phyloP scores from a whole-genome alignment of 805 yeast species.

The Priceomyces castillae region DNA sequence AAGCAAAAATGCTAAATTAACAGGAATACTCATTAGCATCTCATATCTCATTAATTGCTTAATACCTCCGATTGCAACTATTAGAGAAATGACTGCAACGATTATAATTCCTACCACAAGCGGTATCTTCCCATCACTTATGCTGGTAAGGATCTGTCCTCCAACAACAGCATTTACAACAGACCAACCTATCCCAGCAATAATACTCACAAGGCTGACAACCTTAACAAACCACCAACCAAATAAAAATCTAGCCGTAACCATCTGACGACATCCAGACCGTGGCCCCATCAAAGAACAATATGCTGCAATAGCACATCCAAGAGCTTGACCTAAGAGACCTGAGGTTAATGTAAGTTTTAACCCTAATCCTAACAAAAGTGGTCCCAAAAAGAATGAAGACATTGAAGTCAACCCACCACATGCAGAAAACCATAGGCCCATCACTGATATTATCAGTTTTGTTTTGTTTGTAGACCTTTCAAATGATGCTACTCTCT shows the following conservation, averaged over 20 bases:
- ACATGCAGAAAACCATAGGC: slow-evolving; percentile 82
- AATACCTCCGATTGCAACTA: slow-evolving; percentile 77
- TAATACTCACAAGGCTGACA: slow-evolving; percentile 65
- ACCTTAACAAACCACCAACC: slow-evolving; percentile 85
- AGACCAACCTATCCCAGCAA: slow-evolving; percentile 92
- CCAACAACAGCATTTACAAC: slow-evolving; percentile 86
- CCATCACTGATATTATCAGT: slow-evolving; percentile 48
- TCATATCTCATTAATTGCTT: slow-evolving; percentile 68
- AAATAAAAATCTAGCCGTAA: slow-evolving; percentile 71
- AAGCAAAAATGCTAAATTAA: slow-evolving; percentile 61
- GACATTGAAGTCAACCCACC: slow-evolving; percentile 92
- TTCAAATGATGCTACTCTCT: slow-evolving; percentile 66
- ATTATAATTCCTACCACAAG: slow-evolving; percentile 72
- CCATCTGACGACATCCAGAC: slow-evolving; percentile 89
- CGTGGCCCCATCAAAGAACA: slow-evolving; percentile 87
- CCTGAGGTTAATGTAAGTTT: slow-evolving; percentile 63
- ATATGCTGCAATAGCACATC: slow-evolving; percentile 77
- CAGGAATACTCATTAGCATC: slow-evolving; percentile 65
- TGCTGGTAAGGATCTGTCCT: slow-evolving; percentile 71
- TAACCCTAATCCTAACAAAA: slow-evolving; percentile 67
- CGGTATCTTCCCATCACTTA: slow-evolving; percentile 66
- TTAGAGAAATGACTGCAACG: slow-evolving; percentile 59
- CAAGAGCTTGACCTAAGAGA: slow-evolving; percentile 58
- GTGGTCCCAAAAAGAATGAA: slow-evolving; percentile 72
- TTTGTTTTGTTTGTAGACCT: slow-evolving; percentile 41